These are phyloP conservation scores for Danielia oregonensis DNA, from an alignment of 805 yeast species.

Conservation along the genomic window DNA sequence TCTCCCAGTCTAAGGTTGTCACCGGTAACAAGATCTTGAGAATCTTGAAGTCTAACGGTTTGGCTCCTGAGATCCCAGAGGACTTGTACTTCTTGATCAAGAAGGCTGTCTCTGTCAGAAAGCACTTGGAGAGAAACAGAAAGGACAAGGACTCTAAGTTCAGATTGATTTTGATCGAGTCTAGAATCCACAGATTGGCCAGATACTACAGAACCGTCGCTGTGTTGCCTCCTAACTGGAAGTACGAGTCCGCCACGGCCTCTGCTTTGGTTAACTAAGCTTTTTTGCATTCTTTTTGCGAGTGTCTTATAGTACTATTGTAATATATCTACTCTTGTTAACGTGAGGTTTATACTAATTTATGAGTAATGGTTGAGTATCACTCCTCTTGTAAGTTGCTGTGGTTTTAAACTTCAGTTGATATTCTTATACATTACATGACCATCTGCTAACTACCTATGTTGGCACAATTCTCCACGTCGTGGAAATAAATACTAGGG, in stretches of 20 bases:
- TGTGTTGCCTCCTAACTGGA: slow-evolving; percentile 99
- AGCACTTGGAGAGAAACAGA: slow-evolving; percentile 99
- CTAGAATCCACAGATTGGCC: slow-evolving; percentile 99
- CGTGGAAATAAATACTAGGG: no score
- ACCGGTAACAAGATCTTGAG: slow-evolving; percentile 99
- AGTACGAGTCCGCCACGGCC: slow-evolving; percentile 99
- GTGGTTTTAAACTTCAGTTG: no score
- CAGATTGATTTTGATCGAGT: slow-evolving; percentile 99
- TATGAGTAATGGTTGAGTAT: no score
- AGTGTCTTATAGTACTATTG: slow-evolving; percentile 2
- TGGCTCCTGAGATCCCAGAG: slow-evolving; percentile 99
- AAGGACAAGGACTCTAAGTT: slow-evolving; percentile 99
- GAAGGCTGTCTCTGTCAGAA: slow-evolving; percentile 99
- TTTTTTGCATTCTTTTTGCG: slow-evolving; percentile 16
- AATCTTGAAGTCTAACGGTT: slow-evolving; percentile 98
- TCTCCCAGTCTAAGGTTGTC: slow-evolving; percentile 93
- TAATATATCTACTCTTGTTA: slow-evolving; percentile 3
- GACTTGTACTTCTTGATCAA: slow-evolving; percentile 98
- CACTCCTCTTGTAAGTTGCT: no score
- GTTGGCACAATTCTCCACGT: no score
- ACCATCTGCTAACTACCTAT: no score
- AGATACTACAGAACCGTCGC: slow-evolving; percentile 99
- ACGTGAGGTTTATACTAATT: neutral
- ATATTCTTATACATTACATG: no score
- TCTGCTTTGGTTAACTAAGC: slow-evolving; percentile 97